Conservation (phyloP, 164 flowering plant genomes). For the Aristolochia fimbriata region DNA sequence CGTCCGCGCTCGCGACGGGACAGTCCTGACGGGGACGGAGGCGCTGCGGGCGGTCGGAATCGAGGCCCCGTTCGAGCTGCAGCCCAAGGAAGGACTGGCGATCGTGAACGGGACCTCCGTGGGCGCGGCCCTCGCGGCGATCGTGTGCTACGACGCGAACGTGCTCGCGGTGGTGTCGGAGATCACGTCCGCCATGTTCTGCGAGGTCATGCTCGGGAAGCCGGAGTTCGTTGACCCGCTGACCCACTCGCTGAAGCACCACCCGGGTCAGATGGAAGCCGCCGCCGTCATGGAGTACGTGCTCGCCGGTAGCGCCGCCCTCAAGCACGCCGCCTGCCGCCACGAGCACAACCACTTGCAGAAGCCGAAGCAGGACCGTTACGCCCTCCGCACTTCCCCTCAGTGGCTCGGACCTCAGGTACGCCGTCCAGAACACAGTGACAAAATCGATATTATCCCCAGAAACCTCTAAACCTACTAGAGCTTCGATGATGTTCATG, state of each 20-base stretch:
- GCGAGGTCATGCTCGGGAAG: constrained; percentile 28
- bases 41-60: constrained; percentile 17
- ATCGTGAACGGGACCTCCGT: constrained; percentile 26
- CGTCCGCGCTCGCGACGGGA: constrained; percentile 12
- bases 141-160: constrained; percentile 24
- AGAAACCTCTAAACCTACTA: no score
- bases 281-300: constrained; percentile 30
- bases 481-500: no score
- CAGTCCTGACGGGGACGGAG: constrained; percentile 12
- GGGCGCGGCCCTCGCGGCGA: constrained; percentile 19
- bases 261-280: constrained; percentile 35
- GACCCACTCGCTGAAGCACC: constrained; percentile 31
- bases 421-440: neutral
- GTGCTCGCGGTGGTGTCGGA: constrained; percentile 18
- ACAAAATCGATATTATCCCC: neutral
- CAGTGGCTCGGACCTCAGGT: constrained; percentile 20
- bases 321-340: constrained; percentile 11
- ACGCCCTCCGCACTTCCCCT: constrained; percentile 20
- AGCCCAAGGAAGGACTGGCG: constrained; percentile 19
- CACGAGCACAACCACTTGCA: constrained; percentile 17
- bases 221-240: constrained; percentile 21
- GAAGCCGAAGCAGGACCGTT: constrained; percentile 24
- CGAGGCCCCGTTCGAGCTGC: constrained; percentile 17
- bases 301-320: constrained; percentile 14
- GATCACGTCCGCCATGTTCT: constrained; percentile 22